These are phyloP conservation scores for Setaria italica DNA, from an alignment of 202 grass and related monocot species.

Conservation along the genomic window DNA sequence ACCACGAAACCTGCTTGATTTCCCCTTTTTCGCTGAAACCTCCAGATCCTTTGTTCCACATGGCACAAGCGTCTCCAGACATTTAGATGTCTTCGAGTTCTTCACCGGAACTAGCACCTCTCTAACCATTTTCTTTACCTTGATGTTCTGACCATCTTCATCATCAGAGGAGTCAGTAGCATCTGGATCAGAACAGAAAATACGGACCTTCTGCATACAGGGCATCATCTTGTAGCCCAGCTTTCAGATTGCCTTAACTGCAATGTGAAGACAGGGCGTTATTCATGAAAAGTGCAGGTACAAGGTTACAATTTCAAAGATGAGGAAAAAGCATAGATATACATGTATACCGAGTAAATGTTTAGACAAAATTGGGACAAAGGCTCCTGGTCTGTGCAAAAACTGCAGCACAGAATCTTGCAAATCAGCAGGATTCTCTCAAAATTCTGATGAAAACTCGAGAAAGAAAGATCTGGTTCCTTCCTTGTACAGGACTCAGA, in stretches of 20 bases:
- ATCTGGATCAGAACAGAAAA: slow-evolving; percentile 73
- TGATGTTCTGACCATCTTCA: slow-evolving; percentile 23
- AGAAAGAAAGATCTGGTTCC: slow-evolving; percentile 7
- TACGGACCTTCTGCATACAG: slow-evolving; percentile 43
- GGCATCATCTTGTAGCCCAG: slow-evolving; percentile 35
- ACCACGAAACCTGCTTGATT: slow-evolving; percentile 67
- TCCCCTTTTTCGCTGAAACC: slow-evolving; percentile 37
- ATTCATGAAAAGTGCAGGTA: slow-evolving; percentile 2
- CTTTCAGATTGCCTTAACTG: background rate
- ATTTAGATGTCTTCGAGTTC: background rate
- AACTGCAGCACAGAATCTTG: slow-evolving; percentile 1
- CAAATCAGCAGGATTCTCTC: background rate
- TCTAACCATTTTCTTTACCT: slow-evolving; percentile 46
- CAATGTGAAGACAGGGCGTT: slow-evolving; percentile 15
- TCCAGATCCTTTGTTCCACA: slow-evolving; percentile 22
- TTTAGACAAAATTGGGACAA: slow-evolving; percentile 6
- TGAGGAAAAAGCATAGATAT: slow-evolving; percentile 14
- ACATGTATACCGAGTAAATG: slow-evolving; percentile 25
- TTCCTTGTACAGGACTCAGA: background rate
- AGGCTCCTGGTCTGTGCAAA: background rate
- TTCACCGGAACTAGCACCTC: slow-evolving; percentile 36
- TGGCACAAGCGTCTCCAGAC: slow-evolving; percentile 33
- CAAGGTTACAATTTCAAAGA: background rate
- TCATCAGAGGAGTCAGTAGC: slow-evolving; percentile 71
- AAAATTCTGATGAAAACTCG: slow-evolving; percentile 37